Evolutionary conservation across 2,329 filamentous ascomycete species (phyloP).

Genomic region (Diplocarpon mali): DNA sequence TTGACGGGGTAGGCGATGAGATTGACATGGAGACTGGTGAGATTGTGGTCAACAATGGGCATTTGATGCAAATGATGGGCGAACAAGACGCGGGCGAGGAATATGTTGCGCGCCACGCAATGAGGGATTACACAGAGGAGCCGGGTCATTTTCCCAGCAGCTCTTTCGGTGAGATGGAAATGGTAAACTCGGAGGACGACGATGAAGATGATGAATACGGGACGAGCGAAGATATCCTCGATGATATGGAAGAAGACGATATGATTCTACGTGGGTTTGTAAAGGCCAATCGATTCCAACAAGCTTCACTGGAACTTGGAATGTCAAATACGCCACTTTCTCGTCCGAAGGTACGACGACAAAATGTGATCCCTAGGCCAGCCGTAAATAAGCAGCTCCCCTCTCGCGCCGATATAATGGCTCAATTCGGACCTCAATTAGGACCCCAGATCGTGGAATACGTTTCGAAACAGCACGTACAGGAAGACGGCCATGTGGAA

Average conservation of each 20-base stretch:
- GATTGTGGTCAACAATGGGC: slow-evolving; percentile 85
- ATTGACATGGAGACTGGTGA: slow-evolving; percentile 74
- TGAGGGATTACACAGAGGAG: slow-evolving; percentile 15
- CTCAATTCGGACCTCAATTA: slow-evolving; percentile 23
- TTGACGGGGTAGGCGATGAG: slow-evolving; percentile 75
- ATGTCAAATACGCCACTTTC: not conserved
- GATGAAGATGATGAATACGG: slow-evolving; percentile 17
- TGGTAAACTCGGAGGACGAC: slow-evolving; percentile 23
- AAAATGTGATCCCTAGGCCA: not conserved
- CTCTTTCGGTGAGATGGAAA: slow-evolving; percentile 17
- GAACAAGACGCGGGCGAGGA: slow-evolving; percentile 38
- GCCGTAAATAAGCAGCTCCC: slow-evolving; percentile 10
- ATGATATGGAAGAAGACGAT: slow-evolving; percentile 25
- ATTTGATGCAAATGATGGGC: slow-evolving; percentile 54
- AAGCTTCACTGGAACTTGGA: slow-evolving; percentile 9
- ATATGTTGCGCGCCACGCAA: slow-evolving; percentile 6
- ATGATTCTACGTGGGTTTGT: slow-evolving; percentile 25
- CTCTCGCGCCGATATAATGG: slow-evolving; percentile 21
- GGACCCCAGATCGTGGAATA: slow-evolving; percentile 22
- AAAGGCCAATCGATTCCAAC: slow-evolving; percentile 15
- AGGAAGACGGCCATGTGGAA: slow-evolving; percentile 19
- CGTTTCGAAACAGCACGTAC: slow-evolving; percentile 17
- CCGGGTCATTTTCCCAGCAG: slow-evolving; percentile 9
- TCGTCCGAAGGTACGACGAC: not conserved
- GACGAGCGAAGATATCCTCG: slow-evolving; percentile 22